These are phyloP conservation scores for Venturia carpophila DNA, from an alignment of 2,329 filamentous ascomycete species.

Conservation along the genomic window DNA sequence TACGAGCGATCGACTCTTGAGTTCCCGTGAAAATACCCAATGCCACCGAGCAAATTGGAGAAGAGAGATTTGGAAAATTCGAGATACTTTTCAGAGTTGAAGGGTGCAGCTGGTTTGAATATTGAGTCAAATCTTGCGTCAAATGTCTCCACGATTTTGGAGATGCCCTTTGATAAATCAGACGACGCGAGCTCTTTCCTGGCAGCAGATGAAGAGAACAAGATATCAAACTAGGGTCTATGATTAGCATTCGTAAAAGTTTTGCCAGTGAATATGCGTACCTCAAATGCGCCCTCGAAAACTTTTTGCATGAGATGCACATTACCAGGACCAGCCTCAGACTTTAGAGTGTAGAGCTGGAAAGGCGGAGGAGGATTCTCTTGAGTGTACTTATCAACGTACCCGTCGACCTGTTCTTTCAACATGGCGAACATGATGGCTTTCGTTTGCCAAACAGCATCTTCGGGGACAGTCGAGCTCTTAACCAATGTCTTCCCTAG, in stretches of 20 bases:
- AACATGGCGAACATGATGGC: slow-evolving; percentile 50
- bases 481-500: slow-evolving; percentile 66
- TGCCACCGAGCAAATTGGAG: slow-evolving; percentile 83
- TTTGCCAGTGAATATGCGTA: neutral
- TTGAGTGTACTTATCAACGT: slow-evolving; percentile 49
- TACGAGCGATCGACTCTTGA: slow-evolving; percentile 80
- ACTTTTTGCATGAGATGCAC: slow-evolving; percentile 81
- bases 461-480: slow-evolving; percentile 55
- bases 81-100: slow-evolving; percentile 61
- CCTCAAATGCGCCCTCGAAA: slow-evolving; percentile 70
- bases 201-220: slow-evolving; percentile 62
- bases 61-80: slow-evolving; percentile 78
- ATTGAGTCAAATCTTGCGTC: slow-evolving; percentile 59
- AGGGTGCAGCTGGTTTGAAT: slow-evolving; percentile 66
- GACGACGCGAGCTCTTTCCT: slow-evolving; percentile 34
- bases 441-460: slow-evolving; percentile 73
- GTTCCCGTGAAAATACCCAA: slow-evolving; percentile 87
- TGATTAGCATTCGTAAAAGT: slow-evolving; percentile 12
- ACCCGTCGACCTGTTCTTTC: slow-evolving; percentile 50
- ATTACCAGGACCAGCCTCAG: slow-evolving; percentile 64
- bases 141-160: slow-evolving; percentile 62
- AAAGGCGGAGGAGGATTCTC: slow-evolving; percentile 66
- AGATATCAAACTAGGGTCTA: slow-evolving; percentile 59
- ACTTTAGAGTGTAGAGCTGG: slow-evolving; percentile 69
- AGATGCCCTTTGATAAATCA: slow-evolving; percentile 28